Evolutionary conservation across 2,329 filamentous ascomycete species (phyloP), one percentile per base, ranked within the genome.

Genomic region (Lizonia empirigonia): DNA sequence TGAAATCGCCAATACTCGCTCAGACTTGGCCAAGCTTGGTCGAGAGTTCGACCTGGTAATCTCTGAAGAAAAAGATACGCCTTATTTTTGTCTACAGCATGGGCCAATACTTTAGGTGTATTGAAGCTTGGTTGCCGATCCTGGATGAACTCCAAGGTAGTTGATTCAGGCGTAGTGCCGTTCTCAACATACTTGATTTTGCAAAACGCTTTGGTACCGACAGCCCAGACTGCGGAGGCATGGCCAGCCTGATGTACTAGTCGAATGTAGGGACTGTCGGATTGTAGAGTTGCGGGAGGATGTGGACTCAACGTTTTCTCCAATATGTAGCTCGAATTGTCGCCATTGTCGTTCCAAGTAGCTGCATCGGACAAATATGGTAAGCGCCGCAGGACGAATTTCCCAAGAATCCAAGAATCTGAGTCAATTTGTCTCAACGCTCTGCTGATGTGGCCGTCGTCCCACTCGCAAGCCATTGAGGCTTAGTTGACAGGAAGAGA

Each of bases 1-100:
- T 62, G 35, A 22, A 46, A n/a, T 26, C 56, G 51, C 51, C 55
- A 57, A 3, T 50, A 37, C 33, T 62, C 53, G 41, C 63, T 53
- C 46, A 73, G 58, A 20, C 20, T 55, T 39, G 56, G 48, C 62
- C 65, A 72, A 6, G 63, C 58, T 6, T 42, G 20, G 22, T 54
- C 58, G 8, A 72, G 59, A 10, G 60, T 69, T 30, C 55, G 53
- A 13, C 69, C 64, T 5, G 52, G 59, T 2, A 71, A 44, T 24
- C 58, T 59, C 10, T 35, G 41, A 7, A 65, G 29, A 23, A 71
- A 56, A 1, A 70, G 53, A 20, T 63, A 71, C n/a, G 62, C 64
- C 22, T 61, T 56, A 26, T 44, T 52, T 18, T 62, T 46, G 30
- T 45, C 49, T 46, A 68, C 56, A 20, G 41, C 52, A 18, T 67